A percentile compares a stretch with the other conserved stretches of the same genome.
These are phyloP conservation scores for Lactarius trivialis DNA, from an alignment of 768 basidiomycete genomes.

Conservation along the genomic window DNA sequence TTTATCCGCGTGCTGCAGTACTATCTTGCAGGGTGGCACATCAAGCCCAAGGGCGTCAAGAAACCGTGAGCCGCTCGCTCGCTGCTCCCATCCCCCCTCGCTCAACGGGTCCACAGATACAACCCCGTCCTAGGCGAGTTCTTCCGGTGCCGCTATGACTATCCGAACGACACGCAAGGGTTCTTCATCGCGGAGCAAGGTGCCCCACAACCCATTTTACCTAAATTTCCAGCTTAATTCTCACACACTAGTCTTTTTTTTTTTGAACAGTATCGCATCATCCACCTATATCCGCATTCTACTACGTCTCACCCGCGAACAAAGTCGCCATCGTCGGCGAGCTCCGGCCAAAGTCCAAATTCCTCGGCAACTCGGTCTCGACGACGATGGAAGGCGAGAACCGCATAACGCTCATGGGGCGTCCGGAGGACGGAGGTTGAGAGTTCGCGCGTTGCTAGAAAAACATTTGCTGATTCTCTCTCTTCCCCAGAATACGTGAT, in stretches of 20 bases:
- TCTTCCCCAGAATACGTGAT: slow-evolving; percentile 61
- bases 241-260: not conserved
- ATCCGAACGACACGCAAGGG: slow-evolving; percentile 84
- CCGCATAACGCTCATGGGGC: slow-evolving; percentile 73
- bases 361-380: slow-evolving; percentile 93
- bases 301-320: slow-evolving; percentile 90
- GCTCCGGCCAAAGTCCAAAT: slow-evolving; percentile 90
- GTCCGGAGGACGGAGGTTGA: slow-evolving; percentile 80
- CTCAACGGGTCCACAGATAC: slow-evolving; percentile 41
- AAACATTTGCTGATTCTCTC: no score
- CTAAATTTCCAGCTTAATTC: not conserved
- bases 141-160: slow-evolving; percentile 94
- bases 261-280: slow-evolving; percentile 75
- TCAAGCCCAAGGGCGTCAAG: slow-evolving; percentile 99
- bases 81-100: slow-evolving; percentile 6
- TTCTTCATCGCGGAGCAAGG: slow-evolving; percentile 98
- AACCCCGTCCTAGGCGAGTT: slow-evolving; percentile 97
- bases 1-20: slow-evolving; percentile 89
- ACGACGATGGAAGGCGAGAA: slow-evolving; percentile 97
- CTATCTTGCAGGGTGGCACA: slow-evolving; percentile 99
- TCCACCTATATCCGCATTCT: slow-evolving; percentile 92
- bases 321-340: slow-evolving; percentile 85
- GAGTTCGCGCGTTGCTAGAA: no score
- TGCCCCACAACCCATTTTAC: slow-evolving; percentile 24
- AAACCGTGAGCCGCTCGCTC: slow-evolving; percentile 71